phyloP scores from a whole-genome alignment of 2,329 filamentous ascomycete genomes.

The Chrysoporthe austroafricana region DNA sequence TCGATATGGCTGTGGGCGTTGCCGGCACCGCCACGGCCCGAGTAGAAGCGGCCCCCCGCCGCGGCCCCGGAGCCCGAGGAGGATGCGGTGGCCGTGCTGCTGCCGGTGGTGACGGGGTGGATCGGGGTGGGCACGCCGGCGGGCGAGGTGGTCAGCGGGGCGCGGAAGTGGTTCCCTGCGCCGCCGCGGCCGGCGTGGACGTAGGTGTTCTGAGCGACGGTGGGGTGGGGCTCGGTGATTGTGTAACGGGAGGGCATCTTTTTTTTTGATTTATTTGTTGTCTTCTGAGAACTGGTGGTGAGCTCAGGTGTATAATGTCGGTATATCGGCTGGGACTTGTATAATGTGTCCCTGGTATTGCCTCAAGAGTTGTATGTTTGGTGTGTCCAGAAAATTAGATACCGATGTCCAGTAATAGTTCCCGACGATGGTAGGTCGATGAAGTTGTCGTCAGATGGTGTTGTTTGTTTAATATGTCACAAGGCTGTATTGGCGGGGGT shows the following conservation, averaged over 20 bases:
- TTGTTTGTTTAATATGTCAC: neutral
- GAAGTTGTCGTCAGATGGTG: neutral
- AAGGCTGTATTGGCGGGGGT: neutral
- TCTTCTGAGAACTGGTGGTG: slow-evolving; percentile 19
- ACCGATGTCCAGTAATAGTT: too few relatives aligned
- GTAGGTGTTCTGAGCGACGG: slow-evolving; percentile 50
- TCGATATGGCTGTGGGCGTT: slow-evolving; percentile 60
- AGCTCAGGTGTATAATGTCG: neutral
- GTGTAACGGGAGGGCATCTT: slow-evolving; percentile 46
- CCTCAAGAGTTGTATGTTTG: neutral
- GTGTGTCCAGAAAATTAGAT: neutral
- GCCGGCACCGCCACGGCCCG: slow-evolving; percentile 69
- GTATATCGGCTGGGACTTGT: neutral
- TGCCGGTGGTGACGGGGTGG: slow-evolving; percentile 45
- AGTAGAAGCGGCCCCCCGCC: slow-evolving; percentile 58
- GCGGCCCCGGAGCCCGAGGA: slow-evolving; percentile 25
- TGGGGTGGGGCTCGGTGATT: slow-evolving; percentile 54
- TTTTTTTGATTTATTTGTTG: slow-evolving; percentile 16
- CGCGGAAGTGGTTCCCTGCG: slow-evolving; percentile 59
- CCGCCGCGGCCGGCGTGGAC: slow-evolving; percentile 60
- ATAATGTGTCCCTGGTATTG: slow-evolving; percentile 4
- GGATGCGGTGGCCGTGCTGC: slow-evolving; percentile 46
- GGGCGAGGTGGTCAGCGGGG: slow-evolving; percentile 48
- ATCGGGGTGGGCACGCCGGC: slow-evolving; percentile 56
- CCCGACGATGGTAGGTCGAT: neutral